Percentiles rank a stretch among this genome's conserved stretches.
Evolutionary conservation across 805 yeast genomes (phyloP).

Genomic region (Candida loeiensis): DNA sequence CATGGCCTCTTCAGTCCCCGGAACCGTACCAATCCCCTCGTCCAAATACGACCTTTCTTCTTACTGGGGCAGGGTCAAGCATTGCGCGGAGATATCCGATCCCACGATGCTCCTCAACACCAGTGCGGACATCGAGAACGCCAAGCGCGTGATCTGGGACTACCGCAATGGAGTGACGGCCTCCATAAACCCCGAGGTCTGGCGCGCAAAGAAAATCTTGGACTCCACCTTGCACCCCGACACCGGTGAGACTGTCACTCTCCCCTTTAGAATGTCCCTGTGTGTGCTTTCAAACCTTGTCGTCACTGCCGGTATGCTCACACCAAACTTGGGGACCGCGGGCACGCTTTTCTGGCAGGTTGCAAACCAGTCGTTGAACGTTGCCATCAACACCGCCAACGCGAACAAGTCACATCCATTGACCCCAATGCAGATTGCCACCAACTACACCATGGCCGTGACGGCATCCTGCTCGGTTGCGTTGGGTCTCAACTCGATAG

Average conservation of each 20-base stretch:
- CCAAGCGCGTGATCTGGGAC: slow-evolving; percentile 64
- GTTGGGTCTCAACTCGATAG: slow-evolving; percentile 82
- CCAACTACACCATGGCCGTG: slow-evolving; percentile 85
- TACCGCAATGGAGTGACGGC: slow-evolving; percentile 66
- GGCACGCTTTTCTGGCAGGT: slow-evolving; percentile 98
- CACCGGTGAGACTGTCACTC: slow-evolving; percentile 85
- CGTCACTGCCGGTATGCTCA: slow-evolving; percentile 96
- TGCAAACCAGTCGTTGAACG: slow-evolving; percentile 94
- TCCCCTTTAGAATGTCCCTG: slow-evolving; percentile 97
- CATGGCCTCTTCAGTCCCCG: slow-evolving; percentile 86
- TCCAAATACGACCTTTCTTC: slow-evolving; percentile 77
- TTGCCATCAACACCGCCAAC: slow-evolving; percentile 94
- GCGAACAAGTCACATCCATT: slow-evolving; percentile 94
- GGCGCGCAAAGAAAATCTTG: slow-evolving; percentile 82
- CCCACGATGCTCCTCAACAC: slow-evolving; percentile 85
- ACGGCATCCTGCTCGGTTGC: slow-evolving; percentile 95
- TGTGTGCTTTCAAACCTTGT: slow-evolving; percentile 91
- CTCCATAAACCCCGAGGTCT: slow-evolving; percentile 72
- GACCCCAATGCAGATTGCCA: slow-evolving; percentile 68
- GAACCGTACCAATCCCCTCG: slow-evolving; percentile 73
- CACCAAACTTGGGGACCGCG: slow-evolving; percentile 83
- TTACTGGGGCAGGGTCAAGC: slow-evolving; percentile 92
- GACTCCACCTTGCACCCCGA: slow-evolving; percentile 97
- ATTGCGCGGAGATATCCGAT: slow-evolving; percentile 89
- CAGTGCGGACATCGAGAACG: slow-evolving; percentile 53